Conservation (phyloP, 2,329 filamentous ascomycete genomes). For the Monosporascus sp. region DNA sequence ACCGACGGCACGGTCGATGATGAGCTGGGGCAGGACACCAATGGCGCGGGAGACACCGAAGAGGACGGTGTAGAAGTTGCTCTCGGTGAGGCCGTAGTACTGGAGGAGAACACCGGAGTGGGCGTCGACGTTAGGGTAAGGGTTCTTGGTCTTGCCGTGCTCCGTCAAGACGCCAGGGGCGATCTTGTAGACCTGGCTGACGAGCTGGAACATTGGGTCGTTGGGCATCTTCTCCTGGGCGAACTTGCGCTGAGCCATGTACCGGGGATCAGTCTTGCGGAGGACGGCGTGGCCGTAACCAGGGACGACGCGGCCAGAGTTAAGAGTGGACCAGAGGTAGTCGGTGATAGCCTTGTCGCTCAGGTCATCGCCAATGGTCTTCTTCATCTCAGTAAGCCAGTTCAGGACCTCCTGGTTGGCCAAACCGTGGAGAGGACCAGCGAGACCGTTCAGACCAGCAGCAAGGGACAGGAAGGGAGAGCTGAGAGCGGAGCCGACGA, state of each 20-base stretch:
- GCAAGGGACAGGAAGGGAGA: constrained; percentile 95
- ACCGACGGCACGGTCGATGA: constrained; percentile 97
- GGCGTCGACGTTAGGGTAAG: constrained; percentile 96
- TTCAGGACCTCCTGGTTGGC: constrained; percentile 99
- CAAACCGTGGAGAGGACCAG: constrained; percentile 95
- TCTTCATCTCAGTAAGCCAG: constrained; percentile 99
- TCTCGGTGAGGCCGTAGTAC: constrained; percentile 98
- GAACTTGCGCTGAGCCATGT: constrained; percentile 97
- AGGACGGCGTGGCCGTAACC: constrained; percentile 98
- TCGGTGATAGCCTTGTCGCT: constrained; percentile 95
- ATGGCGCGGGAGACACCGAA: constrained; percentile 98
- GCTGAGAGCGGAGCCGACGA: constrained; percentile 93
- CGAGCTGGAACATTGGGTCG: constrained; percentile 99
- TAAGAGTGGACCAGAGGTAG: constrained; percentile 98
- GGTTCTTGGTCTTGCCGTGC: constrained; percentile 99
- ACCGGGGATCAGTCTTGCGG: constrained; percentile 98
- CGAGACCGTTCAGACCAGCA: constrained; percentile 95
- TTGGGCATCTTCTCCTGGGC: constrained; percentile 87
- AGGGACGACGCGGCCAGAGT: constrained; percentile 90
- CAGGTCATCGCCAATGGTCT: constrained; percentile 84
- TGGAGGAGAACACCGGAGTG: constrained; percentile 99
- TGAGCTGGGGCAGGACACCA: constrained; percentile 97
- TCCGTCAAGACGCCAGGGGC: constrained; percentile 95
- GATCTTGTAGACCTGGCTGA: constrained; percentile 99
- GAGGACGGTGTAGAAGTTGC: constrained; percentile 99